These are phyloP conservation scores for Diaporthe humulicola DNA, from an alignment of 2,329 filamentous ascomycete species.

Conservation along the genomic window DNA sequence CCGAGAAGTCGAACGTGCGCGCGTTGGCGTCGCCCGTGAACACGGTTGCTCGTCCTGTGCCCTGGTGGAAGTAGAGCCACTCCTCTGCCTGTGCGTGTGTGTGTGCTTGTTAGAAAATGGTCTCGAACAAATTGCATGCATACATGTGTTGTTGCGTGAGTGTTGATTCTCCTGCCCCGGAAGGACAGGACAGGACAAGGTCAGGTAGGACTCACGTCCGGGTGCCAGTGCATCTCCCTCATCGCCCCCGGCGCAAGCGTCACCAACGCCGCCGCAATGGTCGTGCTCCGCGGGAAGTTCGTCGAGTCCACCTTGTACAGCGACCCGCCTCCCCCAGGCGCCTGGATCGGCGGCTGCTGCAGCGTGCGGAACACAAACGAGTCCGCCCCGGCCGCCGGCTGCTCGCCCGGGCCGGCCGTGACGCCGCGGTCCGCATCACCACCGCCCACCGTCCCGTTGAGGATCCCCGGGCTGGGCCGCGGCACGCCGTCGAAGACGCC, in stretches of 20 bases:
- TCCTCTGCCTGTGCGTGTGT: slow-evolving; percentile 68
- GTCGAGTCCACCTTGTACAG: slow-evolving; percentile 75
- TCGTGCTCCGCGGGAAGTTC: slow-evolving; percentile 76
- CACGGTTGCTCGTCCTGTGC: slow-evolving; percentile 71
- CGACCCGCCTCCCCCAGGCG: slow-evolving; percentile 72
- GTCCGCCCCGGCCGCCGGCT: slow-evolving; percentile 64
- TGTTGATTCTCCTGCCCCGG: no score
- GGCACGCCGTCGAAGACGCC: slow-evolving; percentile 72
- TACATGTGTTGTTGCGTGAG: neutral
- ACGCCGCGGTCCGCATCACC: slow-evolving; percentile 52
- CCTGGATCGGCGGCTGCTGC: slow-evolving; percentile 66
- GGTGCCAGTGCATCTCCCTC: slow-evolving; percentile 79
- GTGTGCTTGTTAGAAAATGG: neutral
- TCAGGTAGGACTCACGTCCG: slow-evolving; percentile 63
- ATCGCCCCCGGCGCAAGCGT: slow-evolving; percentile 73
- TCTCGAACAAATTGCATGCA: no score
- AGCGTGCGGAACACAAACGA: slow-evolving; percentile 74
- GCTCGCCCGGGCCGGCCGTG: slow-evolving; percentile 58
- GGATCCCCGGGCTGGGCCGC: slow-evolving; percentile 71
- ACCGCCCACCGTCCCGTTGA: slow-evolving; percentile 66
- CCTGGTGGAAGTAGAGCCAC: slow-evolving; percentile 79
- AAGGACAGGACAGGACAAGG: neutral
- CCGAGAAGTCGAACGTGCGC: slow-evolving; percentile 75
- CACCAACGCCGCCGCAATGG: slow-evolving; percentile 75
- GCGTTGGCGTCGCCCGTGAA: slow-evolving; percentile 73